These are phyloP conservation scores for Scolecobasidium constrictum DNA, from an alignment of 2,329 filamentous ascomycete genomes.

Conservation along the genomic window DNA sequence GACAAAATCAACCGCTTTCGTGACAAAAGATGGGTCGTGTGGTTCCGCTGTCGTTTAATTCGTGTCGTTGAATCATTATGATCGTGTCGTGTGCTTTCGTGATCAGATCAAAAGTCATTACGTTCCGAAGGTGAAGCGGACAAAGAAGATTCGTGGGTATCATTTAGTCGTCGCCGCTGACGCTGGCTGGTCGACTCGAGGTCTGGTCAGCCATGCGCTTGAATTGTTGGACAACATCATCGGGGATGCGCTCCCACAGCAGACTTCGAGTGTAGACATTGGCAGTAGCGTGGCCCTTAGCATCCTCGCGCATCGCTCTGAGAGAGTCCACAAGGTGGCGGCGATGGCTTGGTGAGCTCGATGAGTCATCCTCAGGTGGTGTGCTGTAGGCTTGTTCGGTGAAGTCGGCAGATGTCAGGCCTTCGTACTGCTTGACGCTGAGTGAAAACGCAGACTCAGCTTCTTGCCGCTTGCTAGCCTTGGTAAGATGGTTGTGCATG, in stretches of 20 bases:
- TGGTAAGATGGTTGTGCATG: conserved; percentile 35
- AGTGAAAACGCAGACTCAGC: conserved; percentile 82
- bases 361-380: conserved; percentile 31
- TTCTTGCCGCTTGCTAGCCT: conserved; percentile 70
- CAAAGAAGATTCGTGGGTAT: background rate
- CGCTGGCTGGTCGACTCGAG: conserved; percentile 35
- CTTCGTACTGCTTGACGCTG: conserved; percentile 79
- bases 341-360: conserved; percentile 46
- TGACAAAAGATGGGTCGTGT: too few relatives aligned
- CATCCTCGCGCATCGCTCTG: conserved; percentile 61
- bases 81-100: too few relatives aligned
- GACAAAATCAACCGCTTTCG: too few relatives aligned
- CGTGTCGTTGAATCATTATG: too few relatives aligned
- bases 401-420: conserved; percentile 67
- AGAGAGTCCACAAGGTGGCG: conserved; percentile 73
- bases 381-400: conserved; percentile 34
- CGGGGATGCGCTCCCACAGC: conserved; percentile 87
- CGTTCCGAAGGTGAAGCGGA: too few relatives aligned
- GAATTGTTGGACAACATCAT: conserved; percentile 86
- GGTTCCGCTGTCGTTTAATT: too few relatives aligned
- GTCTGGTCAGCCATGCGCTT: conserved; percentile 73
- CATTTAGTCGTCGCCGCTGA: background rate
- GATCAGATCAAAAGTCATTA: too few relatives aligned
- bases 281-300: conserved; percentile 60
- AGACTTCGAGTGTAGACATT: conserved; percentile 89